Evolutionary conservation across 345 rosid genomes (phyloP).

Genomic region (Sonneratia alba): DNA sequence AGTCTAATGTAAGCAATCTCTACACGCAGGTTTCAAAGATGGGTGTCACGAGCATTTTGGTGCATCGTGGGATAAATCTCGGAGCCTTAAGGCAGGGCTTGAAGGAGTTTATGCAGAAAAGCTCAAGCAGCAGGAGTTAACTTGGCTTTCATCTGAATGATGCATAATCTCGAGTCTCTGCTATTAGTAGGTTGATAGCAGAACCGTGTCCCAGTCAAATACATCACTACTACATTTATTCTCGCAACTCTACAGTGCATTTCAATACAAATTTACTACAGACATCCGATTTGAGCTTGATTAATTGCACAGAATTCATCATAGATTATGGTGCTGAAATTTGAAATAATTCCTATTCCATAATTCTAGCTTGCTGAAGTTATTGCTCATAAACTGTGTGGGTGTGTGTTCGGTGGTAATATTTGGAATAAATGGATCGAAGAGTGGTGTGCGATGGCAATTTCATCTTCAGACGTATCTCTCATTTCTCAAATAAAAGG

Average conservation of each 20-base stretch:
- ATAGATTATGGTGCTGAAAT: not conserved
- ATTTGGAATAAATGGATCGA: not conserved
- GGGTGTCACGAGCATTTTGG: conserved; percentile 14
- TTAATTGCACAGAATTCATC: not conserved
- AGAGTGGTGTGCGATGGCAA: not conserved
- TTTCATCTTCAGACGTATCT: not conserved
- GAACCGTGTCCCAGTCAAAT: not conserved
- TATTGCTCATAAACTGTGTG: not conserved
- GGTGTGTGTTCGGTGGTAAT: not conserved
- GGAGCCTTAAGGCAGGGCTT: conserved; percentile 10
- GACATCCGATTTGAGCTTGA: not conserved
- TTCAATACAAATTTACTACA: not conserved
- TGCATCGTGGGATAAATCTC: conserved; percentile 9
- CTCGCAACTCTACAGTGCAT: not conserved
- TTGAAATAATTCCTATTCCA: not conserved
- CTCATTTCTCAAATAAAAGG: too few relatives aligned
- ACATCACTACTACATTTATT: not conserved
- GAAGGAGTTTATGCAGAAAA: conserved; percentile 2
- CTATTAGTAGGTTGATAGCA: not conserved
- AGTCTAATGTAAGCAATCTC: not conserved
- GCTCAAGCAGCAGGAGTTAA: not conserved
- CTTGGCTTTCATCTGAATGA: not conserved
- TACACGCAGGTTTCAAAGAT: conserved; percentile 8
- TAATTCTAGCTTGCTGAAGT: not conserved
- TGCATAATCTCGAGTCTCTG: not conserved